Evolutionary conservation across 169 alveolate species (phyloP), one percentile per base, ranked within the genome.

Genomic region (Babesia caballi): DNA sequence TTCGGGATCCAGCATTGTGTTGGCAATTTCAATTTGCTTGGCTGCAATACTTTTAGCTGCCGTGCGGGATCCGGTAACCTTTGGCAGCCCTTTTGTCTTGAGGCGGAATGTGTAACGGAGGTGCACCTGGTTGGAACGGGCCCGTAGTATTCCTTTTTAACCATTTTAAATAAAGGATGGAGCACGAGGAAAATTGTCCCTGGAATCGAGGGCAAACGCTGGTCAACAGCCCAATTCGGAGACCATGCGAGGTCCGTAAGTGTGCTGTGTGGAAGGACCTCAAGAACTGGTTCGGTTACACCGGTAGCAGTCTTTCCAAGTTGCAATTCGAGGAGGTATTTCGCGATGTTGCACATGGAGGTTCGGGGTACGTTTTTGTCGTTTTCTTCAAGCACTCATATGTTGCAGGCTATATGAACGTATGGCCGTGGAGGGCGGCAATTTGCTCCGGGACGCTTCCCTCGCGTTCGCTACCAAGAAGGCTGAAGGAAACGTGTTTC

Each of bases 201-300:
- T 78, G 87, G 87, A 68, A 23, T 28, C 60, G 57, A 41, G 46
- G 44, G 28, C 83, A 40, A 38, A 15, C 58, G 23, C 65, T 75
- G 46, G 50, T 75, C 4, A 73, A 42, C 51, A 78, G 83, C 21
- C 47, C 73, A 3, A 19, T 78, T 25, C 78, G 74, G 42, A 68
- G 66, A 21, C 72, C 57, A 42, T 78, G 87, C 54, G 71, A 78
- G 27, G 44, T 53, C 44, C 69, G 88, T 40, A 81, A 81, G 63
- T 81, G 88, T 42, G 68, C 88, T 15, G 84, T 81, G 28, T 81
- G 88, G 88, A 60, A 65, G 19, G 88, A 81, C 72, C 78, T 81
- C 28, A 69, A 72, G 25, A 72, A 23, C 21, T 81, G 88, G 88
- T 81, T 81, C 57, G 88, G 88, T 25, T 81, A 71, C 36, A 30